Base-by-base conservation (phyloP, 78 protist genomes). In the Paulinella micropora region DNA sequence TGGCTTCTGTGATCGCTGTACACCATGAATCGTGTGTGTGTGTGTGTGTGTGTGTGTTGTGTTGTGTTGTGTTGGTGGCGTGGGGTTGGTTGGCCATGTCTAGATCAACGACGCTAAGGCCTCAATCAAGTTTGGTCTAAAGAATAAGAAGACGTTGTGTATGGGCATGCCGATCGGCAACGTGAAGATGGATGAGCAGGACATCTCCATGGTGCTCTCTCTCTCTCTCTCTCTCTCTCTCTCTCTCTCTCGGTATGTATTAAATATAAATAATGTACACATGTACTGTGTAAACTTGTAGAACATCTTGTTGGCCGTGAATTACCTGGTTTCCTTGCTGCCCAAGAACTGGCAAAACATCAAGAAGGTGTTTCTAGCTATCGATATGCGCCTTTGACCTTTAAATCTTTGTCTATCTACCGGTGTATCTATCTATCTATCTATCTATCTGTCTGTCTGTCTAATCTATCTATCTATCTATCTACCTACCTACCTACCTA, bases 261-360 rank as follows among this genome's bases (percentile, higher is more conserved):
- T n/a, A 40, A 23, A 4, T 39, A 40, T 86, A 2, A 40, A 40
- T 86, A 40, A 2, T 2, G 67, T 6, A 6, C 67, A 9, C n/a
- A 34, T 6, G 88, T 37, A 6, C 28, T 86, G 3, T 86, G n/a
- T n/a, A n/a, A 3, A n/a, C n/a, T n/a, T n/a, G n/a, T n/a, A n/a
- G n/a, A 98, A 99, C 98, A 79, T 96, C 88, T 37, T 84, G 88
- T 69, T 92, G 89, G 34, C 99, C 34, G 89, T 97, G 95, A 98
- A 98, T 97, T 97, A 96, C 96, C 89, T 98, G 36, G 95, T 97
- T 83, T 96, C 99, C 39, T 97, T 99, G 79, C 96, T 99, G 90
- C 98, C 97, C 97, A 99, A 99, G 98, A 92, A 95, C 85, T 98
- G 99, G 99, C 99, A 98, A 93, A 99, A 99, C 95, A 86, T 99